Conservation (phyloP, 169 alveolate species). For the Amoebophrya sp. region DNA sequence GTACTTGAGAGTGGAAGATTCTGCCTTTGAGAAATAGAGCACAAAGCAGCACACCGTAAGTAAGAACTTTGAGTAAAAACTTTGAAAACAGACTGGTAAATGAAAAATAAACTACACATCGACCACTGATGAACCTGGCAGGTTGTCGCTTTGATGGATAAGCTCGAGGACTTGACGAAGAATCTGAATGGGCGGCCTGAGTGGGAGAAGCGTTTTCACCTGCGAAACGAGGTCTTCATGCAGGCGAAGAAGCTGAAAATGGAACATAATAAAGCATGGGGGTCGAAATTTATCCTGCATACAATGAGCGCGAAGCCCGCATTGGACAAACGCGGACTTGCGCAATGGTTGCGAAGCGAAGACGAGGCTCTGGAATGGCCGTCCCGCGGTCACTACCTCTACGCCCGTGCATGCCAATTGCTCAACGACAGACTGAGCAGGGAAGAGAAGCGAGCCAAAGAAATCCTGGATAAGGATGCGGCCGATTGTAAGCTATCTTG, state of each 20-base stretch:
- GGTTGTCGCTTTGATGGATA: too few relatives aligned
- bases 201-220: neutral
- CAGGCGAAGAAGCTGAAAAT: neutral
- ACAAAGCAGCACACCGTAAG: too few relatives aligned
- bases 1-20: too few relatives aligned
- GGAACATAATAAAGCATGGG: neutral
- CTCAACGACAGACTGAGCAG: neutral
- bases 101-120: too few relatives aligned
- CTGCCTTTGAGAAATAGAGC: too few relatives aligned
- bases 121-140: too few relatives aligned
- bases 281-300: neutral
- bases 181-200: too few relatives aligned
- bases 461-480: neutral
- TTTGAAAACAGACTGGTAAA: too few relatives aligned
- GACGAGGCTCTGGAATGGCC: neutral
- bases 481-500: neutral
- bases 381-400: neutral
- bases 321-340: neutral
- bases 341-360: neutral
- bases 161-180: too few relatives aligned
- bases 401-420: neutral
- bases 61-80: too few relatives aligned
- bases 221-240: neutral
- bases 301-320: neutral
- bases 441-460: neutral